These are phyloP conservation scores for Didymella glomerata DNA, from an alignment of 2,329 filamentous ascomycete genomes.

Conservation along the genomic window DNA sequence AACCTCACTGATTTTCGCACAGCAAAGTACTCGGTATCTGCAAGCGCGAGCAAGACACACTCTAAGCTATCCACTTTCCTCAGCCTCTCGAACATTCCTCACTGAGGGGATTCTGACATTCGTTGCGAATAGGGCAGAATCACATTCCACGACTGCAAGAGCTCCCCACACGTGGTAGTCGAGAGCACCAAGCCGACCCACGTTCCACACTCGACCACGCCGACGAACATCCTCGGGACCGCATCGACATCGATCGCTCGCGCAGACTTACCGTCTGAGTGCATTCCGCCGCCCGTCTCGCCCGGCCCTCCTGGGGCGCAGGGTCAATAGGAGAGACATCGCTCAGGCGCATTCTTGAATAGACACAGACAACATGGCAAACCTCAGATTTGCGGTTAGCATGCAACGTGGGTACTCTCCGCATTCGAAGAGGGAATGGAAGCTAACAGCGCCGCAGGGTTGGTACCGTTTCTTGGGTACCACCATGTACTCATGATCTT, in stretches of 20 bases:
- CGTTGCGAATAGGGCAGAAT: constrained; percentile 38
- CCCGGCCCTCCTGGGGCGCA: constrained; percentile 55
- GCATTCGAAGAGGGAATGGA: constrained; percentile 23
- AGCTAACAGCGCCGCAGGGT: constrained; percentile 53
- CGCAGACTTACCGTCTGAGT: constrained; percentile 35
- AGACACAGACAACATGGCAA: constrained; percentile 55
- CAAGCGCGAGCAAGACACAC: constrained; percentile 40
- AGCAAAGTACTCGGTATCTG: constrained; percentile 45
- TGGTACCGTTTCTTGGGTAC: constrained; percentile 71
- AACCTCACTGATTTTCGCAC: constrained; percentile 46
- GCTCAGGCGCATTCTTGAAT: constrained; percentile 34
- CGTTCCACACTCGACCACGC: constrained; percentile 31
- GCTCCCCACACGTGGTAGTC: constrained; percentile 31
- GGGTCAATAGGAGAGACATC: constrained; percentile 40
- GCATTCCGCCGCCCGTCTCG: constrained; percentile 43
- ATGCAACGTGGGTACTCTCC: constrained; percentile 55
- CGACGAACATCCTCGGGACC: constrained; percentile 28
- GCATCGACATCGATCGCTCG: constrained; percentile 32
- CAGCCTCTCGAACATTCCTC: constrained; percentile 30
- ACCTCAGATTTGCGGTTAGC: constrained; percentile 60
- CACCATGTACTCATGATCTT: constrained; percentile 96
- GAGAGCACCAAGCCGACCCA: constrained; percentile 27
- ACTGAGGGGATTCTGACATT: constrained; percentile 45
- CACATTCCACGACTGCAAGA: constrained; percentile 44
- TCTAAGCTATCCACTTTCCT: constrained; percentile 46